Conservation (phyloP, 2,329 filamentous ascomycete genomes). For the Nannizzia gypsea region DNA sequence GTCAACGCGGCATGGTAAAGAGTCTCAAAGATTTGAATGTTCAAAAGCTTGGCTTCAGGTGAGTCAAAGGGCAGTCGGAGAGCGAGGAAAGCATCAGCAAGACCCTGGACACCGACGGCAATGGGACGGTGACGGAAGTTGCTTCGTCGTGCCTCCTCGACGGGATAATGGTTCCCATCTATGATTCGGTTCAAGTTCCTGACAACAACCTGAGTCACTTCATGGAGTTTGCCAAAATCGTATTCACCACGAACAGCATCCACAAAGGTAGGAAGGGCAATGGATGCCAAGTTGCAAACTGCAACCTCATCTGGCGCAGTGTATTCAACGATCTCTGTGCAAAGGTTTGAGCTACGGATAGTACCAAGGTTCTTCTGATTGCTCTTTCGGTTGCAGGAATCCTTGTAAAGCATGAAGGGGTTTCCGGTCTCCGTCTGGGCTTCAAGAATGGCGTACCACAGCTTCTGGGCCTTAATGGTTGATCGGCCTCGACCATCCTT, state of each 20-base stretch:
- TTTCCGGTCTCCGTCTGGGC: slow-evolving; percentile 98
- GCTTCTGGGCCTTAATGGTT: slow-evolving; percentile 94
- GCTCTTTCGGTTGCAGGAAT: slow-evolving; percentile 95
- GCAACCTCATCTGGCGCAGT: slow-evolving; percentile 94
- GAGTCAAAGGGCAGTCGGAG: slow-evolving; percentile 96
- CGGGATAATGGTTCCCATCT: slow-evolving; percentile 97
- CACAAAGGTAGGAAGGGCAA: slow-evolving; percentile 82
- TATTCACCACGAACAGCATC: slow-evolving; percentile 75
- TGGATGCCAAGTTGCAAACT: slow-evolving; percentile 92
- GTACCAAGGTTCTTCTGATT: slow-evolving; percentile 99
- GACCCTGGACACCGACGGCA: slow-evolving; percentile 91
- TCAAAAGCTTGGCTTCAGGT: slow-evolving; percentile 80
- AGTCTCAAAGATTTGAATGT: slow-evolving; percentile 98
- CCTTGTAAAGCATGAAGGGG: slow-evolving; percentile 99
- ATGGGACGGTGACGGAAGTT: slow-evolving; percentile 96
- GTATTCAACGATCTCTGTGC: slow-evolving; percentile 98
- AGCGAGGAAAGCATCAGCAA: slow-evolving; percentile 95
- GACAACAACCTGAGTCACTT: slow-evolving; percentile 83
- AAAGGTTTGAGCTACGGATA: slow-evolving; percentile 96
- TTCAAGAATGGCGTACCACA: slow-evolving; percentile 98
- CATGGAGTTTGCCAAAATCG: slow-evolving; percentile 93
- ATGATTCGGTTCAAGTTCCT: slow-evolving; percentile 98
- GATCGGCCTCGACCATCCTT: slow-evolving; percentile 73
- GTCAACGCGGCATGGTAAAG: slow-evolving; percentile 95
- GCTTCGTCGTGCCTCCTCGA: slow-evolving; percentile 82